Evolutionary conservation across 768 basidiomycete genomes (phyloP), one percentile per base, ranked within the genome.

Genomic region (Paxillus ammoniavirescens): DNA sequence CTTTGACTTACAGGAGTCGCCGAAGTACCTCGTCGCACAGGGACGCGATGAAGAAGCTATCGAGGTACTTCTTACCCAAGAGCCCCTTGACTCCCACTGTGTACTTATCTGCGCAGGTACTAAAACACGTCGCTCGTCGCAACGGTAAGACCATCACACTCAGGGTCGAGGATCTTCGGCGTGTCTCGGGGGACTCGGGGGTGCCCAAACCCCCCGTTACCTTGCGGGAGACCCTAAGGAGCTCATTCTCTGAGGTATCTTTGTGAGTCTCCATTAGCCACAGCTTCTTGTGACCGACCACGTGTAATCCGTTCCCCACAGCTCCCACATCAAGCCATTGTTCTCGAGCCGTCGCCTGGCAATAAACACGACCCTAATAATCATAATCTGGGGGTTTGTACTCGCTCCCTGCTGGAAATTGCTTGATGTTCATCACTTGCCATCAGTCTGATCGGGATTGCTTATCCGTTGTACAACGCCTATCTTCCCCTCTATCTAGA

Each of bases 1-100:
- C 23, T 84, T 86, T 56, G 77, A 76, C 55, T 71, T 86, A 49
- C 78, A 82, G 60, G 84, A 85, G 61, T 81, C 81, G 0, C 78
- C 84, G 8, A 86, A 86, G 59, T 86, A 78, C 65, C 75, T 84
- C 18, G 69, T 84, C 21, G 76, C 75, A 5, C 77, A 80, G 60
- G 82, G 82, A 23, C 76, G 77, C 40, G 83, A 86, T 58, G 72
- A 73, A 45, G 81, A 84, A 42, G 82, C 82, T 6, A 71, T 85
- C 45, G 67, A 71, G 56, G 78, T 77, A 56, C 31, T 5, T 52
- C 28, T 52, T 21, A 15, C 52, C 42, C 17, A 30, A 21, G 5
- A 17, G 5, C 13, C 21, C 21, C 23, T 23, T 5, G n/a, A 3
- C 7, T 38, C n/a, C 38, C 9, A 18, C 49, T 47, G 26, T 50